phyloP scores from a whole-genome alignment of 2,329 filamentous ascomycete genomes.

The Arachnopeziza araneosa region DNA sequence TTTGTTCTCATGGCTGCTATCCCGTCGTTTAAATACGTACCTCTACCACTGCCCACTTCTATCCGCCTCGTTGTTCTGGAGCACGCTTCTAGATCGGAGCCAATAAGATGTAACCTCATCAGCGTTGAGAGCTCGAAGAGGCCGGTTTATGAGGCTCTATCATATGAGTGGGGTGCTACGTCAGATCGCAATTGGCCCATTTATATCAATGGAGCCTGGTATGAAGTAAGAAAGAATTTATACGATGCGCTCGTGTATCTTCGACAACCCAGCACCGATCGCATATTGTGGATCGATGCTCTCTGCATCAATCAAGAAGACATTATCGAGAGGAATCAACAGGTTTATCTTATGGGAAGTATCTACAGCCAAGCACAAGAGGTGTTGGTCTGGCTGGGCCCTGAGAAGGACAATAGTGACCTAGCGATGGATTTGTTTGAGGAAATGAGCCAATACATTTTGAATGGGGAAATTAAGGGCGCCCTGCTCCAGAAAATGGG shows the following conservation, averaged over 20 bases:
- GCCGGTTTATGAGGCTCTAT: conserved; percentile 13
- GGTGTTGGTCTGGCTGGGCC: conserved; percentile 11
- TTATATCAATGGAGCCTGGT: conserved; percentile 2
- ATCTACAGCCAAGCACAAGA: conserved; percentile 18
- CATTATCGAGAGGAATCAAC: conserved; percentile 14
- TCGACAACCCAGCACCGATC: conserved; percentile 2
- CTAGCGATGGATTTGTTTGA: conserved; percentile 12
- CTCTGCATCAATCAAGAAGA: neutral
- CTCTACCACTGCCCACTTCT: too few relatives aligned
- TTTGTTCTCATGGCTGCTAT: too few relatives aligned
- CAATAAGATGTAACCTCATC: too few relatives aligned
- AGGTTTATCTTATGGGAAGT: conserved; percentile 20
- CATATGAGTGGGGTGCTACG: conserved; percentile 17
- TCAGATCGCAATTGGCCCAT: conserved; percentile 3
- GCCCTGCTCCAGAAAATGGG: too few relatives aligned
- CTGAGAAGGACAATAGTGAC: neutral
- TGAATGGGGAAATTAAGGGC: too few relatives aligned
- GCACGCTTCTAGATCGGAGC: too few relatives aligned
- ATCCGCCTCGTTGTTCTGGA: too few relatives aligned
- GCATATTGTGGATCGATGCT: neutral
- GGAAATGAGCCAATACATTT: too few relatives aligned
- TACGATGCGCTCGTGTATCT: conserved; percentile 9
- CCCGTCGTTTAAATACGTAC: too few relatives aligned
- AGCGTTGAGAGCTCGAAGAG: too few relatives aligned
- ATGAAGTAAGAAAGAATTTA: conserved; percentile 10